Conservation (phyloP, 176 grass and related monocot species). For the Saccharum spontaneum region DNA sequence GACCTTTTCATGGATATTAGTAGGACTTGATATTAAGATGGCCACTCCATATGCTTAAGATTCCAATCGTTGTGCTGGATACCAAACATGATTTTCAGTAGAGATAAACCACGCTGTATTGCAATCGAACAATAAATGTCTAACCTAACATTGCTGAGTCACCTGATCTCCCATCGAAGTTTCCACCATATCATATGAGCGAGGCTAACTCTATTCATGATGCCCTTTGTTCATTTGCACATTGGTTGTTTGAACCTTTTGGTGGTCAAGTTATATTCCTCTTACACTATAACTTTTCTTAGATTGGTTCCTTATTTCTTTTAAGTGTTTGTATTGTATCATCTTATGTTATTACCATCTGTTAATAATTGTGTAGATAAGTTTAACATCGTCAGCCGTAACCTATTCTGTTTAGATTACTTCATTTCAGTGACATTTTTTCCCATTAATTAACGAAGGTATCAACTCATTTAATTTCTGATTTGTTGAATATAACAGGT, state of each 20-base stretch:
- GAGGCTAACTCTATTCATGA: too few species aligned
- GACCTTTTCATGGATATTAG: background rate
- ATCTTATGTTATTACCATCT: background rate
- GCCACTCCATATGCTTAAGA: background rate
- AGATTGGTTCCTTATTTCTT: background rate
- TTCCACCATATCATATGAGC: background rate
- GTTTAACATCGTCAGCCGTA: background rate
- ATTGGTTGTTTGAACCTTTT: background rate
- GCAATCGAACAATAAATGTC: background rate
- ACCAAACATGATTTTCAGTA: background rate
- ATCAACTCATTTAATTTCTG: background rate
- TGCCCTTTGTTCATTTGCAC: background rate
- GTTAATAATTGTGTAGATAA: background rate
- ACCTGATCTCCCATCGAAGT: background rate
- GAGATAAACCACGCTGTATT: background rate
- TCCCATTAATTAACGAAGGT: background rate
- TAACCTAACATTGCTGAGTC: background rate
- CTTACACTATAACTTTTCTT: background rate
- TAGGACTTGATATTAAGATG: conserved; percentile 3
- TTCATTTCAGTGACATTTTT: background rate
- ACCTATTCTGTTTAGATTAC: background rate
- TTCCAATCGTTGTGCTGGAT: background rate
- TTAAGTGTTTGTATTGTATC: background rate
- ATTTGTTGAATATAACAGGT: conserved; percentile 42
- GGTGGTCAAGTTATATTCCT: background rate